phyloP scores from a whole-genome alignment of 257 asterid genomes.

The Petrea volubilis region DNA sequence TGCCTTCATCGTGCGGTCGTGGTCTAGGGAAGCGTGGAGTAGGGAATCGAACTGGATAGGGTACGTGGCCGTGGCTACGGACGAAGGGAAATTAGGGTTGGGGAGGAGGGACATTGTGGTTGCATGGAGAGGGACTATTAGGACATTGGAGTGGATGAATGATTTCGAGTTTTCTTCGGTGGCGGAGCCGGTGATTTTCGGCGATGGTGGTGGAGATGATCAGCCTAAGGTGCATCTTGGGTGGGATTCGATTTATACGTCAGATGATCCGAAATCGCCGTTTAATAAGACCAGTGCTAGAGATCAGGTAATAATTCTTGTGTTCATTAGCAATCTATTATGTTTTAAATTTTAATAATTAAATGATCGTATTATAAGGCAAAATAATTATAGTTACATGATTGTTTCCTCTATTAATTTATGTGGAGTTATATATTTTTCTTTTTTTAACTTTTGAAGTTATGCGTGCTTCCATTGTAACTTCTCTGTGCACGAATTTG shows the following conservation, averaged over 20 bases:
- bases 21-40: slow-evolving; percentile 78
- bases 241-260: slow-evolving; percentile 77
- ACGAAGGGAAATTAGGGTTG: slow-evolving; percentile 55
- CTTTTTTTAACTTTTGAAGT: no score
- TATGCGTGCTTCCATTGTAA: no score
- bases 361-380: no score
- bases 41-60: slow-evolving; percentile 93
- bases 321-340: no score
- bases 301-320: slow-evolving; percentile 76
- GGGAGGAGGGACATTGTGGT: slow-evolving; percentile 82
- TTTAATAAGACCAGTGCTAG: slow-evolving; percentile 64
- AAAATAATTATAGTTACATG: no score
- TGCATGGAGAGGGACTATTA: slow-evolving; percentile 82
- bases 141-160: slow-evolving; percentile 67
- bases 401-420: no score
- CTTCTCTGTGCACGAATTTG: no score
- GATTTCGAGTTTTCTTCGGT: slow-evolving; percentile 58
- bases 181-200: slow-evolving; percentile 57
- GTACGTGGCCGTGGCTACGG: slow-evolving; percentile 80
- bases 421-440: no score
- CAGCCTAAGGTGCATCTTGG: slow-evolving; percentile 64
- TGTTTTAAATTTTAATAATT: no score
- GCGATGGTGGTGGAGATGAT: slow-evolving; percentile 24
- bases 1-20: slow-evolving; percentile 59
- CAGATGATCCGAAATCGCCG: slow-evolving; percentile 61